These are phyloP conservation scores for Gaeumannomyces sp. DNA, from an alignment of 2,329 filamentous ascomycete genomes.

Conservation along the genomic window DNA sequence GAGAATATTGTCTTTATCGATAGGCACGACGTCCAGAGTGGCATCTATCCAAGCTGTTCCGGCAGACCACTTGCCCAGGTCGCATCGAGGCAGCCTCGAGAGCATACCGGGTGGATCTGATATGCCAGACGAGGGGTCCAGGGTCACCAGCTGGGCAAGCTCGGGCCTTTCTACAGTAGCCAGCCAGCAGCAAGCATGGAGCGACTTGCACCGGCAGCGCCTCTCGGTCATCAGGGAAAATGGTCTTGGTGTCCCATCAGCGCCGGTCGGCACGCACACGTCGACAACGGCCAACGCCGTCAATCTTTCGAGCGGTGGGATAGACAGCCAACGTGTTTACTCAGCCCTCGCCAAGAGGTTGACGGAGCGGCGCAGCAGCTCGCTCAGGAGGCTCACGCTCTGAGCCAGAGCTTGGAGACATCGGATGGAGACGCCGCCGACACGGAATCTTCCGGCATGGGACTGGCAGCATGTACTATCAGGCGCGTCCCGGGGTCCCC, in stretches of 20 bases:
- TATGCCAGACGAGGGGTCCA: conserved; percentile 47
- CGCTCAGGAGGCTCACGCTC: not conserved
- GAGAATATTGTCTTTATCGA: conserved; percentile 24
- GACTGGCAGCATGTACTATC: not conserved
- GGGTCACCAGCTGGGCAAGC: conserved; percentile 67
- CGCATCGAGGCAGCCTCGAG: conserved; percentile 49
- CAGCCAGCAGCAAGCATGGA: conserved; percentile 32
- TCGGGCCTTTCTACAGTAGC: conserved; percentile 52
- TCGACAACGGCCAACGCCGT: conserved; percentile 14
- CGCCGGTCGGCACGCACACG: conserved; percentile 20
- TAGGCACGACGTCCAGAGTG: conserved; percentile 40
- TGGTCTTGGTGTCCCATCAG: conserved; percentile 33
- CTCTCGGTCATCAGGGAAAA: conserved; percentile 61
- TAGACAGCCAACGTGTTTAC: conserved; percentile 55
- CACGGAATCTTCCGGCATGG: not conserved
- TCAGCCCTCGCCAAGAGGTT: conserved; percentile 57
- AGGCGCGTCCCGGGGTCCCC: not conserved
- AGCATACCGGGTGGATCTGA: conserved; percentile 37
- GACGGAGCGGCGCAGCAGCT: conserved; percentile 31
- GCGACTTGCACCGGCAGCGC: conserved; percentile 47
- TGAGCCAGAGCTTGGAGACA: not conserved
- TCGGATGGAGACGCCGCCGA: not conserved
- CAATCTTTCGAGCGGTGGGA: conserved; percentile 19
- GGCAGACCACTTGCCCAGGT: conserved; percentile 40
- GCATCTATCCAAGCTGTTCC: conserved; percentile 44